phyloP scores from a whole-genome alignment of 2,329 filamentous ascomycete species.

The Pseudonectria foliicola region DNA sequence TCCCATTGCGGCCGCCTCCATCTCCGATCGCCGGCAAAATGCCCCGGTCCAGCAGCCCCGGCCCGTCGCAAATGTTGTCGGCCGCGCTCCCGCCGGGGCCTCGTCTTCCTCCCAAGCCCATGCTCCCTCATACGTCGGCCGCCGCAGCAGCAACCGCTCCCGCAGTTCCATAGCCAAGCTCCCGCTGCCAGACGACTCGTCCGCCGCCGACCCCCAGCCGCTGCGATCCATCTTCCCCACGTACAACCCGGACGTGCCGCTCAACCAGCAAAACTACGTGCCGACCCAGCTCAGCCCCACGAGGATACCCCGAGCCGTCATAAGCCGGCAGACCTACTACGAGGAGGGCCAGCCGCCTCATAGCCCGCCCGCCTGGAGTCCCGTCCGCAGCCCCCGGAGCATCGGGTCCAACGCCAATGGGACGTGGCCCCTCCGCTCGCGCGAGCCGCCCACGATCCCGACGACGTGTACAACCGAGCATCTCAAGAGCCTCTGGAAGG shows the following conservation, averaged over 20 bases:
- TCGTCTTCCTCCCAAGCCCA: conserved; percentile 45
- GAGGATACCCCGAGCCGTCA: conserved; percentile 55
- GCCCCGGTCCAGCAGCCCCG: conserved; percentile 32
- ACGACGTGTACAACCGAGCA: conserved; percentile 52
- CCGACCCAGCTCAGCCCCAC: conserved; percentile 59
- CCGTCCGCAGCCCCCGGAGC: conserved; percentile 16
- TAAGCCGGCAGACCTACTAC: conserved; percentile 57
- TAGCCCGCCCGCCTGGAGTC: conserved; percentile 14
- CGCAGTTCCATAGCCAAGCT: conserved; percentile 52
- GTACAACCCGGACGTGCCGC: conserved; percentile 60
- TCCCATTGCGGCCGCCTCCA: conserved; percentile 17
- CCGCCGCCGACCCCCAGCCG: conserved; percentile 20
- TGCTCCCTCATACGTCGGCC: conserved; percentile 40
- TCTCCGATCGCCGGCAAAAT: conserved; percentile 17
- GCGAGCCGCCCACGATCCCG: conserved; percentile 40
- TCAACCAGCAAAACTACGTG: conserved; percentile 63
- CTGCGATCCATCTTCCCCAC: conserved; percentile 70
- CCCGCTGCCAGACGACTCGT: conserved; percentile 33
- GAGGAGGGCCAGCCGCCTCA: conserved; percentile 14
- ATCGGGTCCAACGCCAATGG: conserved; percentile 8
- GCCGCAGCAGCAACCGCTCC: conserved; percentile 42
- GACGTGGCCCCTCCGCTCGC: conserved; percentile 25
- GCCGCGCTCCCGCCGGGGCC: conserved; percentile 42
- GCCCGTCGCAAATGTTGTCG: conserved; percentile 35
- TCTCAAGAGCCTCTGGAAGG: conserved; percentile 60